These are phyloP conservation scores for Auriculariales sp. DNA, from an alignment of 768 basidiomycete genomes.

Conservation along the genomic window DNA sequence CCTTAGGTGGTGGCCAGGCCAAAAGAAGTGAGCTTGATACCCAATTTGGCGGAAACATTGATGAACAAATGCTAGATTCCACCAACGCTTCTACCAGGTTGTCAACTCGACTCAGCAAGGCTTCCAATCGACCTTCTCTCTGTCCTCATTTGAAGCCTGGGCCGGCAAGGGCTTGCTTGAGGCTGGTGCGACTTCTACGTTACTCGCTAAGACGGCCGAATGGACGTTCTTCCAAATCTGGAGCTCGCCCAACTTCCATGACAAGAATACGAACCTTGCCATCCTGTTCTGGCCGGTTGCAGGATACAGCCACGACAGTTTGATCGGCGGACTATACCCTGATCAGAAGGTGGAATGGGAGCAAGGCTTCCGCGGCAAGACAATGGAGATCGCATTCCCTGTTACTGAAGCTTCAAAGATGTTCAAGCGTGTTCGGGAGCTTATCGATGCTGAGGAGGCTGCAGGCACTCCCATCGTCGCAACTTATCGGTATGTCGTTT, in stretches of 20 bases:
- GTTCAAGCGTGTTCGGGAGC: not conserved
- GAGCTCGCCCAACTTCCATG: not conserved
- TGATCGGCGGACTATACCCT: not conserved
- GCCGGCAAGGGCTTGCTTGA: not conserved
- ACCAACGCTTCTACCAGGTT: constrained; percentile 1
- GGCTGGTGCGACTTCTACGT: not conserved
- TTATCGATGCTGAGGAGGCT: not conserved
- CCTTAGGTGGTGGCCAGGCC: constrained; percentile 1
- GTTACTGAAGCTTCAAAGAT: not conserved
- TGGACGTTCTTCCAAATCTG: not conserved
- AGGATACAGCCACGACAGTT: not conserved
- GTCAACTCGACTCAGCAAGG: not conserved
- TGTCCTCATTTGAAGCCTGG: not conserved
- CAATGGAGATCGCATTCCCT: not conserved
- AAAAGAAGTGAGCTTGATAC: not conserved
- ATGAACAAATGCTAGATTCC: not conserved
- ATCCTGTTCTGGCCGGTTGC: not conserved
- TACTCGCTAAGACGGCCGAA: not conserved
- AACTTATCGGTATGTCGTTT: not conserved
- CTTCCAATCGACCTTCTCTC: not conserved
- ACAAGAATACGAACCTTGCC: not conserved
- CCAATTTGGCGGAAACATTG: not conserved
- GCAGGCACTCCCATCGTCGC: not conserved
- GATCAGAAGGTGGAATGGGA: not conserved
- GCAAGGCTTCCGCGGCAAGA: not conserved